Percentiles rank a stretch among this genome's conserved stretches.
These are phyloP conservation scores for Colletotrichum lindemuthianum DNA, from an alignment of 2,329 filamentous ascomycete species.

Conservation along the genomic window DNA sequence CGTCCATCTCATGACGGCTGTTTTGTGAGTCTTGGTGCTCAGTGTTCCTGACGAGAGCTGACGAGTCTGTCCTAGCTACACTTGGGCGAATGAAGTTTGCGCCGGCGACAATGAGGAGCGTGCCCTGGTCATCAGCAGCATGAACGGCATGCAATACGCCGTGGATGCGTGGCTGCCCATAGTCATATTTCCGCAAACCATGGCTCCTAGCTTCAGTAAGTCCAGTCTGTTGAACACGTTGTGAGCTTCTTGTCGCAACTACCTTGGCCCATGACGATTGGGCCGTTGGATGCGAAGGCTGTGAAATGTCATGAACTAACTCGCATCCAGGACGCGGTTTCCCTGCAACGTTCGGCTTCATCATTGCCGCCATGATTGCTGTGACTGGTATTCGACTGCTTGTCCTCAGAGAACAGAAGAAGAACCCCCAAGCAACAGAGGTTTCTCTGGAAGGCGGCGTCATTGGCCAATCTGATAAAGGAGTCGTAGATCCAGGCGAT, in stretches of 20 bases:
- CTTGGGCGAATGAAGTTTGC: conserved; percentile 27
- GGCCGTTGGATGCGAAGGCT: no score
- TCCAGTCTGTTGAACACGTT: not conserved
- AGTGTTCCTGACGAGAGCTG: not conserved
- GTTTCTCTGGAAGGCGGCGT: conserved; percentile 6
- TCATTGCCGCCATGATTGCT: conserved; percentile 22
- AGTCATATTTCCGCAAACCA: conserved; percentile 19
- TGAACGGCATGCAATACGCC: conserved; percentile 38
- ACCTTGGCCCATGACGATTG: no score
- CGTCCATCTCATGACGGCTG: conserved; percentile 26
- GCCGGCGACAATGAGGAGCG: conserved; percentile 43
- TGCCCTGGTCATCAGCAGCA: conserved; percentile 44
- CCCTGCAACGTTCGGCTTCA: conserved; percentile 33
- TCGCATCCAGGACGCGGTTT: conserved; percentile 25
- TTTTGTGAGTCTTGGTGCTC: conserved; percentile 4
- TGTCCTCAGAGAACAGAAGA: conserved; percentile 26
- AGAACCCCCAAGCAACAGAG: not conserved
- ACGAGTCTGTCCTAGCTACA: not conserved
- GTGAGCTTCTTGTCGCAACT: not conserved
- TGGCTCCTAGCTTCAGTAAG: conserved; percentile 26
- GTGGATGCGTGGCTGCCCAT: conserved; percentile 29
- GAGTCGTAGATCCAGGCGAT: not conserved
- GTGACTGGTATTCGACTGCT: conserved; percentile 13
- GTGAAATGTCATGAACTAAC: not conserved
- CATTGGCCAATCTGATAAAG: not conserved